A percentile compares a stretch with the other conserved stretches of the same genome.
These are phyloP conservation scores for Lasiodiplodia theobromae DNA, from an alignment of 2,329 filamentous ascomycete species.

Conservation along the genomic window DNA sequence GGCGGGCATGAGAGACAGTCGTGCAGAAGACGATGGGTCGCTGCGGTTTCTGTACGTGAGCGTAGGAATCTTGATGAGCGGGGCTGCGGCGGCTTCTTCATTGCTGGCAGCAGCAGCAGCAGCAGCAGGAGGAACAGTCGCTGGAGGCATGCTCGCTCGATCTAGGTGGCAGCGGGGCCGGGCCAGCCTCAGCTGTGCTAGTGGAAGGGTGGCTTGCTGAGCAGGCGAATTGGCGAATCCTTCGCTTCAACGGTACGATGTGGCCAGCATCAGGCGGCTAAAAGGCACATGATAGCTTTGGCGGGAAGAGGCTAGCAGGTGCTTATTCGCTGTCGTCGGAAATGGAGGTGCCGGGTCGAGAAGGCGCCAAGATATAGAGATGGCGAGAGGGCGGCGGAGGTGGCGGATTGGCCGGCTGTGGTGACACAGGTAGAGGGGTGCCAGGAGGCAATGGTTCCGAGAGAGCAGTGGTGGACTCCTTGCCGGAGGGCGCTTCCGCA, in stretches of 20 bases:
- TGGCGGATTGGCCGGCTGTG: constrained; percentile 14
- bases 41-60: constrained; percentile 29
- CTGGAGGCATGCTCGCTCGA: constrained; percentile 6
- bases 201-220: constrained; percentile 8
- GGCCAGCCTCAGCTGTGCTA: constrained; percentile 18
- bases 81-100: constrained; percentile 1
- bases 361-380: constrained; percentile 15
- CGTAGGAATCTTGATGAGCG: constrained; percentile 6
- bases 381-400: constrained; percentile 5
- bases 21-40: neutral
- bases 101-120: neutral
- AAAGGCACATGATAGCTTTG: neutral
- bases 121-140: neutral
- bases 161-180: neutral
- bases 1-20: neutral
- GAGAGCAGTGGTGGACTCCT: constrained; percentile 19
- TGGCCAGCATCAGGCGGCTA: constrained; percentile 4
- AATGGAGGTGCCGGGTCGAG: constrained; percentile 1
- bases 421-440: constrained; percentile 17
- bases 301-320: neutral
- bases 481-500: constrained; percentile 14
- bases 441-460: constrained; percentile 1
- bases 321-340: constrained; percentile 12
- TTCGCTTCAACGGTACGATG: constrained; percentile 15
- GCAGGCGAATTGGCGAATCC: constrained; percentile 9